phyloP scores from a whole-genome alignment of 2,329 filamentous ascomycete genomes.

The Paecilomyces fulvus region DNA sequence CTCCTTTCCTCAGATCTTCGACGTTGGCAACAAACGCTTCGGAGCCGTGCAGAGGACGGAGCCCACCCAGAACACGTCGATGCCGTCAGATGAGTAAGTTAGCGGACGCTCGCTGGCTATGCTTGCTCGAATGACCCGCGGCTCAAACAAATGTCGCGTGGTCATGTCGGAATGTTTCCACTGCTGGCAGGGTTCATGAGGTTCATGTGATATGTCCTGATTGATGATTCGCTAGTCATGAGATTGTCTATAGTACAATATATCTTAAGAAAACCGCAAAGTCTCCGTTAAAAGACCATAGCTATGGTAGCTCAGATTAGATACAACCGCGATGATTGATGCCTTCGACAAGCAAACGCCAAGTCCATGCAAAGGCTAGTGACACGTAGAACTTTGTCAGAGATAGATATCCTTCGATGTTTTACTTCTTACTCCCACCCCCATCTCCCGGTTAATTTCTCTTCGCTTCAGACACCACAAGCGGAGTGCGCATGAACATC shows the following conservation, averaged over 20 bases:
- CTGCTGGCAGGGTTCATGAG: not conserved
- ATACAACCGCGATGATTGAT: not conserved
- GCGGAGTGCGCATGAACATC: constrained; percentile 29
- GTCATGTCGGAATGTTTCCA: not conserved
- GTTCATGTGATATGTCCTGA: not conserved
- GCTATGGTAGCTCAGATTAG: not conserved
- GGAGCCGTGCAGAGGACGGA: not conserved
- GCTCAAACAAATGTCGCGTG: not conserved
- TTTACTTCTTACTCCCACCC: constrained; percentile 8
- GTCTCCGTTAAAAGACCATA: not conserved
- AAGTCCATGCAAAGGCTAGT: not conserved
- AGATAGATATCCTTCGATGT: constrained; percentile 3
- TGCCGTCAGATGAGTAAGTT: not conserved
- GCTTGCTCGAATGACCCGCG: not conserved
- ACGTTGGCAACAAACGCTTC: not conserved
- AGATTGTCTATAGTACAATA: not conserved
- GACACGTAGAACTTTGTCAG: not conserved
- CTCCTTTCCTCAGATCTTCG: not conserved
- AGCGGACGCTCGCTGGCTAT: constrained; percentile 39
- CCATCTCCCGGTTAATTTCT: constrained; percentile 9
- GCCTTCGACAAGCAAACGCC: not conserved
- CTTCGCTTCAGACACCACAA: constrained; percentile 15
- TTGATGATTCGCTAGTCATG: not conserved
- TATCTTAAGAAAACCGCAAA: not conserved
- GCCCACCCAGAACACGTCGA: not conserved